Percentiles rank a stretch among this genome's conserved stretches.
Evolutionary conservation across 1,284 basidiomycete species (phyloP).

Genomic region (Meripilus lineatus): DNA sequence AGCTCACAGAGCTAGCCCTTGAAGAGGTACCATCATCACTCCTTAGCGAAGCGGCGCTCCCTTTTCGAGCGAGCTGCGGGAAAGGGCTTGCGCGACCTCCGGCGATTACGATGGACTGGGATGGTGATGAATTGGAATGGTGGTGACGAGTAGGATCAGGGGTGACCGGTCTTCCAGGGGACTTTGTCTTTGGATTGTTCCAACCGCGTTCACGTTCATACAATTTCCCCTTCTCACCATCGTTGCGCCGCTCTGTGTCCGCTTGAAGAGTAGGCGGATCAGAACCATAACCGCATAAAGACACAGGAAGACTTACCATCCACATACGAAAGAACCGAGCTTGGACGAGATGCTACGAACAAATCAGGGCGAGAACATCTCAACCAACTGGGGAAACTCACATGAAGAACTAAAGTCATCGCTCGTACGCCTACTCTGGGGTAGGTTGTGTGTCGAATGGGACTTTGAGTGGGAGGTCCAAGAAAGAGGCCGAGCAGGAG

Average conservation of each 20-base stretch:
- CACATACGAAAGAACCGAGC: constrained; percentile 18
- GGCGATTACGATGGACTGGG: constrained; percentile 6
- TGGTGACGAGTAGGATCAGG: constrained; percentile 9
- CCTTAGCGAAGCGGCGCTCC: constrained; percentile 33
- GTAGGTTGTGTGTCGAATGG: constrained; percentile 21
- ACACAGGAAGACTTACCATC: constrained; percentile 18
- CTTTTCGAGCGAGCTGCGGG: constrained; percentile 24
- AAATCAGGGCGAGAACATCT: constrained; percentile 1
- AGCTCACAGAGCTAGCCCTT: constrained; percentile 38
- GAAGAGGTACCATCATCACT: constrained; percentile 36
- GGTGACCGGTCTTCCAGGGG: constrained; percentile 5
- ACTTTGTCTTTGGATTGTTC: constrained; percentile 12
- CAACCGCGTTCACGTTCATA: constrained; percentile 15
- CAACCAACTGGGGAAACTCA: constrained; percentile 13
- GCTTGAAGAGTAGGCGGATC: background rate
- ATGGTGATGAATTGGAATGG: constrained; percentile 17
- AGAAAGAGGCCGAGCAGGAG: constrained; percentile 15
- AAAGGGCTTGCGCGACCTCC: constrained; percentile 19
- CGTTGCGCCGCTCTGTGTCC: constrained; percentile 9
- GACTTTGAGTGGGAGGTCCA: constrained; percentile 26
- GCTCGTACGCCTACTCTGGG: constrained; percentile 18
- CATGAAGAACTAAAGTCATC: constrained; percentile 22
- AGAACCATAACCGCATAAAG: background rate
- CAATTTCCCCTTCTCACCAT: constrained; percentile 1
- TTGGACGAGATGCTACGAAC: constrained; percentile 21